phyloP scores from a whole-genome alignment of 768 basidiomycete species.

The Phanerochaete sordida region DNA sequence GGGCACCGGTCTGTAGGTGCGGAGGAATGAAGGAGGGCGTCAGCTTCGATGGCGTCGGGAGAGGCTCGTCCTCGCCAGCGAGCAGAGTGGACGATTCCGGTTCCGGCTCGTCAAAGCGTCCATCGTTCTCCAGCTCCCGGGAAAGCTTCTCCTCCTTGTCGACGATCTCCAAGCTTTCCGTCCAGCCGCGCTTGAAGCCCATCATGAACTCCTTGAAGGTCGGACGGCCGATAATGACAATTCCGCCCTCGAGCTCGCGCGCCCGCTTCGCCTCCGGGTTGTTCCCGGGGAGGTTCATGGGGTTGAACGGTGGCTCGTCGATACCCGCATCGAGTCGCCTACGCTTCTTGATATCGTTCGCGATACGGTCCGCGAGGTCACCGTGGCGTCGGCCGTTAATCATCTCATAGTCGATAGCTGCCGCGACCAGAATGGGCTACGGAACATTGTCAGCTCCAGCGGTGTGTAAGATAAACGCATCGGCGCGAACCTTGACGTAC shows the following conservation, averaged over 20 bases:
- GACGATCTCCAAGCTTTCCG: conserved; percentile 60
- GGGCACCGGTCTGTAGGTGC: conserved; percentile 19
- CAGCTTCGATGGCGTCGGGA: conserved; percentile 38
- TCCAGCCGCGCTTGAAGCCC: conserved; percentile 84
- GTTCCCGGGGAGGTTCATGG: conserved; percentile 48
- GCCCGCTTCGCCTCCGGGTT: conserved; percentile 48
- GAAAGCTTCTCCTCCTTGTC: conserved; percentile 74
- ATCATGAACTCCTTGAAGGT: conserved; percentile 95
- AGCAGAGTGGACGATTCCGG: conserved; percentile 26
- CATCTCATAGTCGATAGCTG: conserved; percentile 90
- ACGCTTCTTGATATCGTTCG: conserved; percentile 66
- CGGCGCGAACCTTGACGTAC: conserved; percentile 84
- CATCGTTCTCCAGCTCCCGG: conserved; percentile 63
- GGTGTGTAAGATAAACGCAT: conserved; percentile 6
- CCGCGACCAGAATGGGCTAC: conserved; percentile 91
- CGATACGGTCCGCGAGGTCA: conserved; percentile 74
- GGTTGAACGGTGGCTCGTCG: conserved; percentile 42
- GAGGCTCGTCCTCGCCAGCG: conserved; percentile 33
- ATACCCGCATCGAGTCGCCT: conserved; percentile 67
- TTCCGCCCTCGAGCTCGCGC: conserved; percentile 76
- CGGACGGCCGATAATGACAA: conserved; percentile 81
- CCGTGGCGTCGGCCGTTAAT: conserved; percentile 80
- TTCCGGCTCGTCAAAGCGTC: conserved; percentile 70
- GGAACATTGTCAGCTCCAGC: conserved; percentile 9
- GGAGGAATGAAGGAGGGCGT: conserved; percentile 27